A percentile compares a stretch with the other conserved stretches of the same genome.
These are phyloP conservation scores for Cupressus sempervirens DNA, from an alignment of 75 land plant species.

Conservation along the genomic window DNA sequence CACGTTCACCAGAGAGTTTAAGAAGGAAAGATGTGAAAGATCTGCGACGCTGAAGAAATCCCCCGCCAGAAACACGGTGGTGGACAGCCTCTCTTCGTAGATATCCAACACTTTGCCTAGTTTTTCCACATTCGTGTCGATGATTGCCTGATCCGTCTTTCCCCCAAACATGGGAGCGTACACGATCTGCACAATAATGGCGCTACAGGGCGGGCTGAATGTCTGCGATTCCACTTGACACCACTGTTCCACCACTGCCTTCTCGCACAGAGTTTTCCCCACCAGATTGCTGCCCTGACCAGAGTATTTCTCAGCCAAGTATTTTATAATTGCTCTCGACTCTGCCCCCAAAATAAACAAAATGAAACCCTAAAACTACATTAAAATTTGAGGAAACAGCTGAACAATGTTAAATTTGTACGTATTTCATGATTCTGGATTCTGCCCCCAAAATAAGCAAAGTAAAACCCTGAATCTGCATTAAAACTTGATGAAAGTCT, in stretches of 20 bases:
- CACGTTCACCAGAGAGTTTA: constrained; percentile 17
- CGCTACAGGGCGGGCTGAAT: constrained; percentile 27
- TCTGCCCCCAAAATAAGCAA: no score
- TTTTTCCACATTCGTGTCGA: constrained; percentile 15
- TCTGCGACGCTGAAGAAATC: constrained; percentile 28
- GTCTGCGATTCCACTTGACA: constrained; percentile 39
- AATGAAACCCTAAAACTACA: no score
- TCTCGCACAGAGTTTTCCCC: constrained; percentile 28
- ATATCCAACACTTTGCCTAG: constrained; percentile 30
- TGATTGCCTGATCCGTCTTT: neutral
- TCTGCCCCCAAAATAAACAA: no score
- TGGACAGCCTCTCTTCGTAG: constrained; percentile 22
- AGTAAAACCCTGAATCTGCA: neutral
- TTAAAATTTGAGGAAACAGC: no score
- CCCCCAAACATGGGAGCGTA: constrained; percentile 11
- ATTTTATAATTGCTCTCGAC: constrained; percentile 8
- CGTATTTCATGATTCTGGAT: no score
- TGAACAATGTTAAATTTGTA: no score
- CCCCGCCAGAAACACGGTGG: constrained; percentile 27
- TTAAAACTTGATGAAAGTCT: no score
- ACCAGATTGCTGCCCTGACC: constrained; percentile 31
- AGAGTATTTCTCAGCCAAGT: constrained; percentile 47
- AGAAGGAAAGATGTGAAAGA: constrained; percentile 9
- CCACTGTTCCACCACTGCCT: constrained; percentile 10
- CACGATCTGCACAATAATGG: constrained; percentile 13